phyloP scores from a whole-genome alignment of 345 rosid species.

The Trapa incisa region DNA sequence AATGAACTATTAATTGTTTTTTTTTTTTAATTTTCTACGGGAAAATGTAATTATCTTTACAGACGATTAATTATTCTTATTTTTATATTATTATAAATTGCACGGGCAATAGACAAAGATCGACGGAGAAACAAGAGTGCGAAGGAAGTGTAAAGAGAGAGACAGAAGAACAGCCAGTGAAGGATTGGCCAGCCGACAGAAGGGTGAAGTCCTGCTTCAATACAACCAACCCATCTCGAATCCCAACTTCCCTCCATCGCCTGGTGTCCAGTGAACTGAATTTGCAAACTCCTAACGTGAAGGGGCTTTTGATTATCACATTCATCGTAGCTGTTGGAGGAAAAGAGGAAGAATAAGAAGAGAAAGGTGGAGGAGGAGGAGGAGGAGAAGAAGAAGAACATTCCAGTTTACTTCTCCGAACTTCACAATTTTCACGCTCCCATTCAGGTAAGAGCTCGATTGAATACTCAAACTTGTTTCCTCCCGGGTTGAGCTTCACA shows the following conservation, averaged over 20 bases:
- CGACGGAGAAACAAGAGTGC: conserved; percentile 1
- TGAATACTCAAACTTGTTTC: not conserved
- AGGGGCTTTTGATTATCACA: not conserved
- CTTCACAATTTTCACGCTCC: not conserved
- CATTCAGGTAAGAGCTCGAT: not conserved
- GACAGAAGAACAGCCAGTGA: conserved; percentile 2
- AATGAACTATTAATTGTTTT: too few relatives aligned
- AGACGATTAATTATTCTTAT: too few relatives aligned
- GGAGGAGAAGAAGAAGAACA: not conserved
- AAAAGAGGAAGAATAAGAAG: not conserved
- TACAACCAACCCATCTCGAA: not conserved
- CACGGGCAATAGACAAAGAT: conserved; percentile 11
- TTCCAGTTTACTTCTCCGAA: not conserved
- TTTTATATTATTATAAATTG: not conserved
- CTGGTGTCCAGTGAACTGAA: not conserved
- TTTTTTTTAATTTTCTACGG: too few relatives aligned
- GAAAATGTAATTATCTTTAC: too few relatives aligned
- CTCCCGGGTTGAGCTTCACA: not conserved
- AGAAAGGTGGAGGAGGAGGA: not conserved
- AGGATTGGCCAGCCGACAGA: conserved; percentile 38
- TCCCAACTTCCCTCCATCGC: not conserved
- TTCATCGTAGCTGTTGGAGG: not conserved
- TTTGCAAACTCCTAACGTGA: not conserved
- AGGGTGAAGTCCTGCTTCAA: conserved; percentile 9
- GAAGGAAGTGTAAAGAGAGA: not conserved